Evolutionary conservation across 2,329 filamentous ascomycete species (phyloP).

Genomic region (Fusarium incarnatum): DNA sequence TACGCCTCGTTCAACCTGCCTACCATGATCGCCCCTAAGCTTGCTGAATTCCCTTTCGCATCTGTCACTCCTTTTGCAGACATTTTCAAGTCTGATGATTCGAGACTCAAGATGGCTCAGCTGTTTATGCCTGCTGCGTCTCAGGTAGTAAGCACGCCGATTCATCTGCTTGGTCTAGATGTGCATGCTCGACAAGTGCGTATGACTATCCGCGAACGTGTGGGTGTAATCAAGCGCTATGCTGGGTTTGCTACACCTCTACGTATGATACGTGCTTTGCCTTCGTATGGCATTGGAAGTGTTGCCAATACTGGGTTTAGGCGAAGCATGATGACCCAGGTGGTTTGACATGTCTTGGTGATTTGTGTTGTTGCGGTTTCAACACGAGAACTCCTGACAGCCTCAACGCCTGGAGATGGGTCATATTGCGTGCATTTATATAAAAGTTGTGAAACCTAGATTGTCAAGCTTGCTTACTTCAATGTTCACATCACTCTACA

Average conservation of each 20-base stretch:
- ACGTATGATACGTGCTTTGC: conserved; percentile 40
- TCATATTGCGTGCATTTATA: conserved; percentile 1
- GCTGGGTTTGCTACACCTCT: conserved; percentile 38
- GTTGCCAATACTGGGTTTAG: conserved; percentile 43
- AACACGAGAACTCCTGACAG: conserved; percentile 30
- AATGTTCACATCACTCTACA: too few relatives aligned
- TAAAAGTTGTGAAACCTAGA: neutral
- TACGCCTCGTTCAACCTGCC: conserved; percentile 46
- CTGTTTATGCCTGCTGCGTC: conserved; percentile 40
- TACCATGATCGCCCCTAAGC: conserved; percentile 39
- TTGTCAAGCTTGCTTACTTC: neutral
- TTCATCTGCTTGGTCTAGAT: conserved; percentile 43
- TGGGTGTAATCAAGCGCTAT: conserved; percentile 27
- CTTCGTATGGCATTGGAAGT: conserved; percentile 41
- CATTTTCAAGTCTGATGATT: conserved; percentile 39
- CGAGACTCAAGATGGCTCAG: conserved; percentile 42
- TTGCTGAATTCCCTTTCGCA: conserved; percentile 39
- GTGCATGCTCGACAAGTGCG: conserved; percentile 32
- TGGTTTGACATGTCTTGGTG: conserved; percentile 7
- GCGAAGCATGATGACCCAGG: conserved; percentile 34
- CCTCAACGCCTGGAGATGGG: conserved; percentile 31
- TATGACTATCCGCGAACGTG: conserved; percentile 33
- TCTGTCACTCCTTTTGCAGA: conserved; percentile 30
- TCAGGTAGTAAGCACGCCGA: conserved; percentile 42
- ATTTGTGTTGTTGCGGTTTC: conserved; percentile 22